Evolutionary conservation across 495 filamentous ascomycete species (phyloP), one percentile per base, ranked within the genome.

Genomic region (Lepidopterella palustris): DNA sequence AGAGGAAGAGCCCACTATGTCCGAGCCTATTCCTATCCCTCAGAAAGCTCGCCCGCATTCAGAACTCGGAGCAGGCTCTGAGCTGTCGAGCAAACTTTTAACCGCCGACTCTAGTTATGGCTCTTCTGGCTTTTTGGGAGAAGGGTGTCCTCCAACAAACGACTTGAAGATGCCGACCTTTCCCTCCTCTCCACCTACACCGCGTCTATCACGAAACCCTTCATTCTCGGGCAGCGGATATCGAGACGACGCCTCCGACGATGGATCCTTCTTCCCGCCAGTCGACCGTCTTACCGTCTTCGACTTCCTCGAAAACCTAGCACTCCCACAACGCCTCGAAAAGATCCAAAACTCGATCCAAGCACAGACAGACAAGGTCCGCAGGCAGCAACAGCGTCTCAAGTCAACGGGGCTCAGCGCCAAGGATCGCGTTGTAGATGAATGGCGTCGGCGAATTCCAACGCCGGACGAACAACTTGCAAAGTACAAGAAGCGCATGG

Each of bases 231-330:
- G 84, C 69, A 64, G 61, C 47, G 56, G 53, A 11, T 61, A 61
- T 55, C 32, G 63, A 4, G 57, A 61, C n/a, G 64, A 64, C 4
- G 49, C 31, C 23, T 88, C 84, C 72, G 84, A 85, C 8, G 90
- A 97, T 68, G 90, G 95, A 70, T 92, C 84, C 0, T 78, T 82
- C 52, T 85, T 87, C 47, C 89, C 93, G 18, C 90, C 93, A 4
- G 76, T 96, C n/a, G 93, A 98, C 68, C 87, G 89, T 55, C 77
- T 97, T 58, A 92, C 88, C 23, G 82, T 97, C 42, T 90, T 97
- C 61, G 93, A 98, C 69, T 77, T 97, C 21, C 81, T 98, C 53
- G 95, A 97, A 73, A 96, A 95, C 68, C 84, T 98, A 63, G 88
- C 93, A 0, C 80, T 98, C 48, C 85, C 90, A 0, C 86, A 92